Evolutionary conservation across 129 eudicot genomes (phyloP).

Genomic region (Pseudognaphalium luteoalbum): DNA sequence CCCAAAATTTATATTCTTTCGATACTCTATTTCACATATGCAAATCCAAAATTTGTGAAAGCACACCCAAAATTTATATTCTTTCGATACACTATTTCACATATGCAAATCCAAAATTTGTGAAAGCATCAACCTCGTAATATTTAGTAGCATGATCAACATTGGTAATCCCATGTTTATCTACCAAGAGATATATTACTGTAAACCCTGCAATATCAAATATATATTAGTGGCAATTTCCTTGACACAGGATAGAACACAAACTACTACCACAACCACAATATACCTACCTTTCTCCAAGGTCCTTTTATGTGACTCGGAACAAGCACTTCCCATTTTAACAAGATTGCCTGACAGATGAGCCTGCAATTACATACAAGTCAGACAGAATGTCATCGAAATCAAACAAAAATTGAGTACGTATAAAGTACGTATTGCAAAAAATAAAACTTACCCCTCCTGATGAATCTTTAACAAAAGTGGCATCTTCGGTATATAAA

Average conservation of each 20-base stretch:
- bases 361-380: background rate
- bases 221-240: slow-evolving; percentile 30
- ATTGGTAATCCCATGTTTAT: slow-evolving; percentile 25
- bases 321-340: slow-evolving; percentile 17
- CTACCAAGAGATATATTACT: slow-evolving; percentile 20
- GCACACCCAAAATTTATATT: background rate
- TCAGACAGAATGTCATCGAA: background rate
- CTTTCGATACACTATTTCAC: background rate
- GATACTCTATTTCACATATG: background rate
- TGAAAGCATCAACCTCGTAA: slow-evolving; percentile 32
- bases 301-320: slow-evolving; percentile 36
- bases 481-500: background rate
- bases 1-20: background rate
- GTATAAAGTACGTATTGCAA: no score
- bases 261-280: background rate
- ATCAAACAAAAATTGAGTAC: no score
- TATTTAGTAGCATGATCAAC: slow-evolving; percentile 30
- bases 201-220: slow-evolving; percentile 16
- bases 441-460: background rate
- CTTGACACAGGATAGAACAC: background rate
- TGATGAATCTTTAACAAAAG: background rate
- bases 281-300: slow-evolving; percentile 29
- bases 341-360: slow-evolving; percentile 33
- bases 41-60: background rate
- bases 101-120: background rate